Conservation (phyloP, 306 rosid species). For the Oemleria cerasiformis region DNA sequence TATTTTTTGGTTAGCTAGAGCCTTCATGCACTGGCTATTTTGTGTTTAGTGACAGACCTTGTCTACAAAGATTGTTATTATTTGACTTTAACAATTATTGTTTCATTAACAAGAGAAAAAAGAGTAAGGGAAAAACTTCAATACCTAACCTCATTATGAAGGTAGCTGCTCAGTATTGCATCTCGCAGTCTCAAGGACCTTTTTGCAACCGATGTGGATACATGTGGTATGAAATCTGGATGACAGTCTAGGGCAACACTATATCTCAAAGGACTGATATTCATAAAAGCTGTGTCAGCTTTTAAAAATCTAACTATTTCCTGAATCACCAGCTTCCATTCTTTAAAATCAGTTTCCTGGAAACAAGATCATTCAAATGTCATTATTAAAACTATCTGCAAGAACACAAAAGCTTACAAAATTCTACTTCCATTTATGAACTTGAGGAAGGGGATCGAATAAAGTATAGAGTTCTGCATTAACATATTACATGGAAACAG, state of each 20-base stretch:
- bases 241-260: constrained; percentile 77
- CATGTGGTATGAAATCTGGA: constrained; percentile 60
- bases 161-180: constrained; percentile 85
- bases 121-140: constrained; percentile 19
- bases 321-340: constrained; percentile 93
- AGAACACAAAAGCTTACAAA: constrained; percentile 17
- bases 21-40: neutral
- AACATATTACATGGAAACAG: neutral
- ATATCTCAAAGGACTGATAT: constrained; percentile 85
- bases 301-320: constrained; percentile 82
- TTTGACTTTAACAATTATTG: neutral
- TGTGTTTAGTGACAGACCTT: neutral
- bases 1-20: neutral
- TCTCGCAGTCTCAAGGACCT: constrained; percentile 68
- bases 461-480: neutral
- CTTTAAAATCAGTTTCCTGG: constrained; percentile 86
- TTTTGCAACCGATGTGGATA: constrained; percentile 42
- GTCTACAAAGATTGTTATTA: neutral
- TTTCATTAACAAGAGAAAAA: neutral
- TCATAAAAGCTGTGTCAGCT: constrained; percentile 73
- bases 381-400: constrained; percentile 32
- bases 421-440: constrained; percentile 18
- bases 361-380: constrained; percentile 34
- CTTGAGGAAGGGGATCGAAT: neutral
- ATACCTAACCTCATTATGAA: constrained; percentile 71